Percentiles rank a stretch among this genome's conserved stretches.
Conservation (phyloP, 768 basidiomycete species). For the Boletus coccyginus region DNA sequence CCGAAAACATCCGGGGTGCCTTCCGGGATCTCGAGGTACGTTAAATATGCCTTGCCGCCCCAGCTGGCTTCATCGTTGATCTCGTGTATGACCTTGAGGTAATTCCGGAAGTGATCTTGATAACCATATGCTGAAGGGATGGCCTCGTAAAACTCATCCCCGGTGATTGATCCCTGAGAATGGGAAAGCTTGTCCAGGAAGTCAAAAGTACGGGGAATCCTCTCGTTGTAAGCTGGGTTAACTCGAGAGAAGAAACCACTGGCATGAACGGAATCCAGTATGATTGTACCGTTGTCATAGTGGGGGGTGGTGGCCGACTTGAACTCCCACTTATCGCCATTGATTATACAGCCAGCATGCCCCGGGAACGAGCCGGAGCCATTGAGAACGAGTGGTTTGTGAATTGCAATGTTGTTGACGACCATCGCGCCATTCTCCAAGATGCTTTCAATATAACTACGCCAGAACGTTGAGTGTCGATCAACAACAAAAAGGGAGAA, state of each 20-base stretch:
- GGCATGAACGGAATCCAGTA: constrained; percentile 30
- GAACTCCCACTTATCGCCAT: constrained; percentile 30
- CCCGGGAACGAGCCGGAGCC: constrained; percentile 14
- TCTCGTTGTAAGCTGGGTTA: constrained; percentile 27
- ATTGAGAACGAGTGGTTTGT: constrained; percentile 29
- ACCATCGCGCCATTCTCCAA: constrained; percentile 35
- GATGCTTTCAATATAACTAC: constrained; percentile 29
- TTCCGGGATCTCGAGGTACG: constrained; percentile 21
- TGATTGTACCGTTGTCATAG: constrained; percentile 21
- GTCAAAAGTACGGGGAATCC: constrained; percentile 22
- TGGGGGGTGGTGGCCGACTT: constrained; percentile 24
- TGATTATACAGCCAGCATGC: constrained; percentile 27
- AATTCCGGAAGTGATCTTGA: constrained; percentile 25
- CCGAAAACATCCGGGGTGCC: constrained; percentile 29
- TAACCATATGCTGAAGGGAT: constrained; percentile 22
- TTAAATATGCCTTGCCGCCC: constrained; percentile 26
- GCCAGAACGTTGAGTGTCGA: not conserved
- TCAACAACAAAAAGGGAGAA: constrained; percentile 6
- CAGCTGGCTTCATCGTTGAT: constrained; percentile 27
- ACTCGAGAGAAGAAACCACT: constrained; percentile 26
- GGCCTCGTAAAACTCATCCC: constrained; percentile 16
- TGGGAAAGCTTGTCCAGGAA: constrained; percentile 20
- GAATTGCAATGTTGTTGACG: constrained; percentile 25
- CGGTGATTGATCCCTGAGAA: constrained; percentile 15
- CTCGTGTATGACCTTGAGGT: constrained; percentile 28